These are phyloP conservation scores for Brassica juncea DNA, from an alignment of 345 rosid species.

Conservation along the genomic window DNA sequence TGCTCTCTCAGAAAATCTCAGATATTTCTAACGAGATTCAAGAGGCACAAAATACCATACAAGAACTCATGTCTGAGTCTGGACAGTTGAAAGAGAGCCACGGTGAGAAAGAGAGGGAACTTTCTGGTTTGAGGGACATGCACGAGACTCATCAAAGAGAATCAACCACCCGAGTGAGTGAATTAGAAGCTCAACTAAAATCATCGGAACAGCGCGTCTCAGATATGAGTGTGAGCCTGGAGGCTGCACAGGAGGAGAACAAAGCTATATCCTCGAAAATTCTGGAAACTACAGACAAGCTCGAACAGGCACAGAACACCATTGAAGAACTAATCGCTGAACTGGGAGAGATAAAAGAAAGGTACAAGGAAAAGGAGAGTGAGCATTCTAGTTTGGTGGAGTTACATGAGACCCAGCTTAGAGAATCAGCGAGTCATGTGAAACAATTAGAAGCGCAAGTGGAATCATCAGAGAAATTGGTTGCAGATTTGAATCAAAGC, in stretches of 20 bases:
- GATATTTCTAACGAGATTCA: constrained; percentile 54
- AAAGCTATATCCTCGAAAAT: constrained; percentile 49
- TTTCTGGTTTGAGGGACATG: constrained; percentile 50
- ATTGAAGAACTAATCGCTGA: constrained; percentile 47
- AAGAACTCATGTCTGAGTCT: constrained; percentile 49
- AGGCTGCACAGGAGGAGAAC: constrained; percentile 51
- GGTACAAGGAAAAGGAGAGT: constrained; percentile 61
- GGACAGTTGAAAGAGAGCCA: constrained; percentile 51
- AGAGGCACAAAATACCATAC: constrained; percentile 46
- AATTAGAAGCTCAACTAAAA: constrained; percentile 41
- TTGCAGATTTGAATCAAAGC: constrained; percentile 53
- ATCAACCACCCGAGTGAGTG: constrained; percentile 39
- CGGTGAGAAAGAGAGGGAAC: constrained; percentile 57
- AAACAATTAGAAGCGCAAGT: constrained; percentile 35
- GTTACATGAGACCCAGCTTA: constrained; percentile 50
- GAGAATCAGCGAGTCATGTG: constrained; percentile 46
- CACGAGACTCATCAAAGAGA: constrained; percentile 57
- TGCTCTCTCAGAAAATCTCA: constrained; percentile 52
- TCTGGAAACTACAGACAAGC: constrained; percentile 49
- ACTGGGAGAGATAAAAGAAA: constrained; percentile 49
- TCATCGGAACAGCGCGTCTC: constrained; percentile 51
- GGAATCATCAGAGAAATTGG: constrained; percentile 58
- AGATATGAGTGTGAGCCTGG: constrained; percentile 48
- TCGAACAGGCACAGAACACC: constrained; percentile 47
- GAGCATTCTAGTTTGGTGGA: constrained; percentile 50